phyloP scores from a whole-genome alignment of 2,329 filamentous ascomycete species.

The Endocalyx cinctus region DNA sequence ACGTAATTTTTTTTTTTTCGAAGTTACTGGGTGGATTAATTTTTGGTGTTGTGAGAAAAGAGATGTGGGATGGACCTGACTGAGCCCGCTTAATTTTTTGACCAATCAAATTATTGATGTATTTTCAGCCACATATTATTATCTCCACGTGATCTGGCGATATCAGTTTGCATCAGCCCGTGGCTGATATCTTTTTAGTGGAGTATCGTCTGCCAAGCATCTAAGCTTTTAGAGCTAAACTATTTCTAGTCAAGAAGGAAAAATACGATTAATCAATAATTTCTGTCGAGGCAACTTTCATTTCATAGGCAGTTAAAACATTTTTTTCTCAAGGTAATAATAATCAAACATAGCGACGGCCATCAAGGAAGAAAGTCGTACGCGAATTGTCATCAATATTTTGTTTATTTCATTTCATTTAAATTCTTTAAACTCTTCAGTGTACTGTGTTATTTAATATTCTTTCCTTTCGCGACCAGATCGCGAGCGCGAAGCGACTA shows the following conservation, averaged over 20 bases:
- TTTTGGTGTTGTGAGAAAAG: slow-evolving; percentile 24
- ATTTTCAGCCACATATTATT: slow-evolving; percentile 8
- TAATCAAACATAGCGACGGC: slow-evolving; percentile 16
- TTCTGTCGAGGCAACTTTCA: no score
- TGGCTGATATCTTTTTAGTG: slow-evolving; percentile 6
- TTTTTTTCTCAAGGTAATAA: slow-evolving; percentile 5
- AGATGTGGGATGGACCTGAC: slow-evolving; percentile 23
- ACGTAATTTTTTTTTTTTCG: slow-evolving; percentile 21
- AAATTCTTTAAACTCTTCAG: slow-evolving; percentile 1
- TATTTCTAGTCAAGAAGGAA: slow-evolving; percentile 13
- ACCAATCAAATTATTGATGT: slow-evolving; percentile 18
- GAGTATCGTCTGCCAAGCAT: no score
- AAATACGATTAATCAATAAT: no score
- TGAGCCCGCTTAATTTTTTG: slow-evolving; percentile 18
- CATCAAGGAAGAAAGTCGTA: slow-evolving; percentile 15
- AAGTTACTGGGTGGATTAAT: slow-evolving; percentile 19
- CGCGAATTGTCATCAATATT: slow-evolving; percentile 9
- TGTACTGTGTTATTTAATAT: no score
- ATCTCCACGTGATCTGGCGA: slow-evolving; percentile 1
- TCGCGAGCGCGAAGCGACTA: slow-evolving; percentile 29
- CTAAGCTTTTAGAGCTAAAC: no score
- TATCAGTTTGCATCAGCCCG: not conserved
- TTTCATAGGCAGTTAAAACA: slow-evolving; percentile 11
- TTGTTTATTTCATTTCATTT: slow-evolving; percentile 5
- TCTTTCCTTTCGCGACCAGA: no score